phyloP scores from a whole-genome alignment of 805 yeast genomes.

The Brettanomyces naardenensis region DNA sequence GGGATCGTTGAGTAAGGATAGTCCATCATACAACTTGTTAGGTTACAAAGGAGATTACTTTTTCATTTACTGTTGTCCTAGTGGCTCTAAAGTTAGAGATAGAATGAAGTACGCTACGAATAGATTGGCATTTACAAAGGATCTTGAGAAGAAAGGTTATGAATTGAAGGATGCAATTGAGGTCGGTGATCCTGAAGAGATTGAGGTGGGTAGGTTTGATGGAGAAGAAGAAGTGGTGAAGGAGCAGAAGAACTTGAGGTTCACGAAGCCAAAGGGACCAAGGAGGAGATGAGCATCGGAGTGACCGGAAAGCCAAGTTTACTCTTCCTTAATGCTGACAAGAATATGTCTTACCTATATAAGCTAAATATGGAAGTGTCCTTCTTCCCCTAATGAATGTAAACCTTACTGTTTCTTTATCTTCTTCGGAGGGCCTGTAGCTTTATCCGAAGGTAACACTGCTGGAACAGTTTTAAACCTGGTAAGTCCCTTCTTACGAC shows the following conservation, averaged over 20 bases:
- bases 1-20: conserved; percentile 27
- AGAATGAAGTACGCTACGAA: conserved; percentile 90
- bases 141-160: conserved; percentile 33
- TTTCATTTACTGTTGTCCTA: conserved; percentile 84
- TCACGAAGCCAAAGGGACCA: conserved; percentile 66
- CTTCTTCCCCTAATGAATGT: too few relatives aligned
- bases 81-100: conserved; percentile 81
- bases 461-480: conserved; percentile 3
- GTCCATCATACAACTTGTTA: conserved; percentile 55
- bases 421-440: too few relatives aligned
- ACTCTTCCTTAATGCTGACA: too few relatives aligned
- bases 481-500: conserved; percentile 11
- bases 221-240: neutral
- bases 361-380: too few relatives aligned
- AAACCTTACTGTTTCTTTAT: too few relatives aligned
- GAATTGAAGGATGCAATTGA: conserved; percentile 46
- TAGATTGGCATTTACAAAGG: conserved; percentile 49
- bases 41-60: conserved; percentile 32
- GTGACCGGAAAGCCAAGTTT: too few relatives aligned
- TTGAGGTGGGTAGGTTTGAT: conserved; percentile 33
- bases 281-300: conserved; percentile 32
- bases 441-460: neutral
- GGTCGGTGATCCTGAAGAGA: conserved; percentile 65
- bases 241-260: conserved; percentile 26
- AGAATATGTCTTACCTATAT: too few relatives aligned